These are phyloP conservation scores for Amanita rubescens DNA, from an alignment of 768 basidiomycete species.

Conservation along the genomic window DNA sequence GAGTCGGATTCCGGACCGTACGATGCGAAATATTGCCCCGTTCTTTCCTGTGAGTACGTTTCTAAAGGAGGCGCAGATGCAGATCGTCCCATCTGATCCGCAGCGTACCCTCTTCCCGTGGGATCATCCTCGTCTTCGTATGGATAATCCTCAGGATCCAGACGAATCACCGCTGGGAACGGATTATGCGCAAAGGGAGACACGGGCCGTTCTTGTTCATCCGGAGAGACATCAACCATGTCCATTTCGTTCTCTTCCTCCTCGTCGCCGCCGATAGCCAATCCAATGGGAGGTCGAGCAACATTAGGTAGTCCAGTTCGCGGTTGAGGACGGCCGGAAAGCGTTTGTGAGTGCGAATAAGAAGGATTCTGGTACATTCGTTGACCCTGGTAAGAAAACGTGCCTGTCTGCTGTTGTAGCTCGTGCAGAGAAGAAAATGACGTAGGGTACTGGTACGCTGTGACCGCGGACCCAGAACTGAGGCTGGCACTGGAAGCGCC, in stretches of 20 bases:
- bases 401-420: neutral
- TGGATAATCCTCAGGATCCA: slow-evolving; percentile 2
- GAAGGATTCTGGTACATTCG: neutral
- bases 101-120: neutral
- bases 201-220: neutral
- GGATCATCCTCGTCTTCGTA: neutral
- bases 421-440: slow-evolving; percentile 3
- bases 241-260: neutral
- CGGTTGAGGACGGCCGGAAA: neutral
- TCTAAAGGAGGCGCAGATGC: slow-evolving; percentile 2
- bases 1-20: neutral
- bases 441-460: slow-evolving; percentile 2
- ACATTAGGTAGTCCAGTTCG: neutral
- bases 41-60: neutral
- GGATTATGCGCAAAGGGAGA: neutral
- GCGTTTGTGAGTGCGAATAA: neutral
- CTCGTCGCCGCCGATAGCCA: slow-evolving; percentile 1
- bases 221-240: neutral
- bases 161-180: slow-evolving; percentile 6
- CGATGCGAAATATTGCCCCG: neutral
- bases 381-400: neutral
- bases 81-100: slow-evolving; percentile 5
- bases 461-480: neutral
- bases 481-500: neutral
- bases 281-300: neutral